A percentile compares a stretch with the other conserved stretches of the same genome.
Evolutionary conservation across 2,329 filamentous ascomycete species (phyloP).

Genomic region (Macrophomina tecta): DNA sequence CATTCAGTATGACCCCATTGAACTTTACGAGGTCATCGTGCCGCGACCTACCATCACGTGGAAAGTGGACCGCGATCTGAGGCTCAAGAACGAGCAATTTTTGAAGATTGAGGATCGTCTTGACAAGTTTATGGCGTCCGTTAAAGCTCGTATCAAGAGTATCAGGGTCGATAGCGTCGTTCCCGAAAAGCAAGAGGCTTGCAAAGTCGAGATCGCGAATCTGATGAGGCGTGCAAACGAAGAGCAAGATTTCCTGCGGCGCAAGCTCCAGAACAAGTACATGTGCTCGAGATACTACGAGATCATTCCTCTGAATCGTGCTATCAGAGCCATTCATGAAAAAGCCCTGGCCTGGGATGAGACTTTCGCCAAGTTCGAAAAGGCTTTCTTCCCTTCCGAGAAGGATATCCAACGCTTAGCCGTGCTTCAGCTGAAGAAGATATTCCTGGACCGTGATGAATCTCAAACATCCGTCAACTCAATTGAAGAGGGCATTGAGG

Average conservation of each 20-base stretch:
- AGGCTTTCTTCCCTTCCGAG: slow-evolving; percentile 89
- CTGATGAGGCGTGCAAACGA: slow-evolving; percentile 81
- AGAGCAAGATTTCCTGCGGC: slow-evolving; percentile 75
- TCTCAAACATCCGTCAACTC: slow-evolving; percentile 76
- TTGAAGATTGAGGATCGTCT: slow-evolving; percentile 80
- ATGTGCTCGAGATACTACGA: slow-evolving; percentile 96
- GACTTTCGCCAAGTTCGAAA: slow-evolving; percentile 87
- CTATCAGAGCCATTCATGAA: slow-evolving; percentile 88
- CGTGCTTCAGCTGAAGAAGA: slow-evolving; percentile 88
- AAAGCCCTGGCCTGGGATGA: slow-evolving; percentile 94
- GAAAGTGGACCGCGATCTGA: slow-evolving; percentile 95
- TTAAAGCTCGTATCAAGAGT: slow-evolving; percentile 80
- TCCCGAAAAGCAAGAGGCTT: slow-evolving; percentile 83
- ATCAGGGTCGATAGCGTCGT: slow-evolving; percentile 92
- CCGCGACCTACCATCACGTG: slow-evolving; percentile 89
- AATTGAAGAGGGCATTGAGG: slow-evolving; percentile 68
- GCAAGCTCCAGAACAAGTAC: slow-evolving; percentile 86
- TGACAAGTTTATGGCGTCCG: slow-evolving; percentile 84
- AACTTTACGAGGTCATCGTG: slow-evolving; percentile 92
- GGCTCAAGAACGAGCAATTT: slow-evolving; percentile 91
- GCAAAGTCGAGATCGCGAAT: slow-evolving; percentile 79
- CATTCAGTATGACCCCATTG: slow-evolving; percentile 91
- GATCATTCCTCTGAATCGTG: slow-evolving; percentile 88
- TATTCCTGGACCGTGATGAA: slow-evolving; percentile 87
- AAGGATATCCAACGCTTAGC: slow-evolving; percentile 94